phyloP scores from a whole-genome alignment of 805 yeast species.

The Candida loeiensis region DNA sequence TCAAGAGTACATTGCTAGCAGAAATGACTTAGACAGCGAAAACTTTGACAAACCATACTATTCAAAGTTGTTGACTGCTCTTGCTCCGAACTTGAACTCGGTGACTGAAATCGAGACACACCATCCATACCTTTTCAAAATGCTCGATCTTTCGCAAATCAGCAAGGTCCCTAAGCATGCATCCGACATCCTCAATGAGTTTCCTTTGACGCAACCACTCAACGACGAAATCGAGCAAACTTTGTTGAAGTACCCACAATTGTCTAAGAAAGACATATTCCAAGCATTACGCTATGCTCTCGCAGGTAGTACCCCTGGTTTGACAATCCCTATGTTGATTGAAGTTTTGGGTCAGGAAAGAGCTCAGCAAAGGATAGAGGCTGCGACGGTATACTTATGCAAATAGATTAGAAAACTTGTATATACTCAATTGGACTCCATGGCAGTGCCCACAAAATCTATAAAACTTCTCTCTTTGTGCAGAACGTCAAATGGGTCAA shows the following conservation, averaged over 20 bases:
- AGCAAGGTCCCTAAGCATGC: conserved; percentile 13
- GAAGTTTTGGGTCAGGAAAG: conserved; percentile 50
- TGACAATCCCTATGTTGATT: conserved; percentile 57
- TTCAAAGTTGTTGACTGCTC: conserved; percentile 34
- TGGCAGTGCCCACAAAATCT: conserved; percentile 23
- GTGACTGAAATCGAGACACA: conserved; percentile 48
- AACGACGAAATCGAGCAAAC: conserved; percentile 13
- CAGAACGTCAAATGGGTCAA: conserved; percentile 18
- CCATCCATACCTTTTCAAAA: conserved; percentile 49
- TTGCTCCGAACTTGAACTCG: conserved; percentile 50
- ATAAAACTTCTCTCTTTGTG: conserved; percentile 22
- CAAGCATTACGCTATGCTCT: conserved; percentile 63
- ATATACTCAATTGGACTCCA: not conserved
- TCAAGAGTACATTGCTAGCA: conserved; percentile 9
- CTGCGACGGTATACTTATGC: conserved; percentile 1
- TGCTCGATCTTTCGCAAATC: conserved; percentile 28
- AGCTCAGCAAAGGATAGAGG: conserved; percentile 22
- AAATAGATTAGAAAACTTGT: not conserved
- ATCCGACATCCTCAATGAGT: conserved; percentile 15
- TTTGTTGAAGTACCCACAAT: conserved; percentile 3
- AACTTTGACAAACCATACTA: conserved; percentile 31
- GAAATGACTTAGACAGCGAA: not conserved
- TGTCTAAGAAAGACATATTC: conserved; percentile 44
- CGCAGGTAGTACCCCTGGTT: conserved; percentile 68
- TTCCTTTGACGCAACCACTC: conserved; percentile 13